These are phyloP conservation scores for Fusarium anthophilum DNA, from an alignment of 2,329 filamentous ascomycete genomes.

Conservation along the genomic window DNA sequence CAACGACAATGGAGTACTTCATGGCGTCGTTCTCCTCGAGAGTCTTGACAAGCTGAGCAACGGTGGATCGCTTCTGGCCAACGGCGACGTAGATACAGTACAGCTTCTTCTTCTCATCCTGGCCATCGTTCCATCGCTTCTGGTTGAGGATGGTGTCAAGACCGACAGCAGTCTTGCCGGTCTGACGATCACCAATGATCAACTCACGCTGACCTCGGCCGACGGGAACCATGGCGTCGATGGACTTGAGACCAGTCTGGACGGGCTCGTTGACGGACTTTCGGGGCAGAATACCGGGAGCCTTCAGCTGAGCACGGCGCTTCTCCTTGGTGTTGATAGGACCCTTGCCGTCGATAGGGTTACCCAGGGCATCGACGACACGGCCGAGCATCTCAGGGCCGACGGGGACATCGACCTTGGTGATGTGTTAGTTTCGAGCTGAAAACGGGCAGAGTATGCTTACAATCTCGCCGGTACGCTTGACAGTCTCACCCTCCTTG, in stretches of 20 bases:
- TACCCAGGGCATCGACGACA: slow-evolving; percentile 98
- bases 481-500: slow-evolving; percentile 99
- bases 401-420: slow-evolving; percentile 94
- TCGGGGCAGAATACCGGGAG: slow-evolving; percentile 96
- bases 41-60: slow-evolving; percentile 99
- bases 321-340: slow-evolving; percentile 91
- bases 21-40: slow-evolving; percentile 99
- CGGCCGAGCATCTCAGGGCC: slow-evolving; percentile 92
- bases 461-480: slow-evolving; percentile 99
- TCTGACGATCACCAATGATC: slow-evolving; percentile 99
- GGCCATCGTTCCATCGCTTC: slow-evolving; percentile 92
- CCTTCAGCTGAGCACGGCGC: slow-evolving; percentile 98
- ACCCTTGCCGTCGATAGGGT: slow-evolving; percentile 99
- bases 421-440: slow-evolving; percentile 36
- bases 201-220: slow-evolving; percentile 99
- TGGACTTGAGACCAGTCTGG: slow-evolving; percentile 98
- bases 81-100: slow-evolving; percentile 99
- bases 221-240: slow-evolving; percentile 99
- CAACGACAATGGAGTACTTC: slow-evolving; percentile 96
- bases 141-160: slow-evolving; percentile 99
- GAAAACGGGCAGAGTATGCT: slow-evolving; percentile 52
- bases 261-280: slow-evolving; percentile 98
- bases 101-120: slow-evolving; percentile 96
- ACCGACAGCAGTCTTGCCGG: slow-evolving; percentile 98
- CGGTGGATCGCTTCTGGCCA: slow-evolving; percentile 99